Conservation (phyloP, 106 monocot species). For the Cymbidium sinense region DNA sequence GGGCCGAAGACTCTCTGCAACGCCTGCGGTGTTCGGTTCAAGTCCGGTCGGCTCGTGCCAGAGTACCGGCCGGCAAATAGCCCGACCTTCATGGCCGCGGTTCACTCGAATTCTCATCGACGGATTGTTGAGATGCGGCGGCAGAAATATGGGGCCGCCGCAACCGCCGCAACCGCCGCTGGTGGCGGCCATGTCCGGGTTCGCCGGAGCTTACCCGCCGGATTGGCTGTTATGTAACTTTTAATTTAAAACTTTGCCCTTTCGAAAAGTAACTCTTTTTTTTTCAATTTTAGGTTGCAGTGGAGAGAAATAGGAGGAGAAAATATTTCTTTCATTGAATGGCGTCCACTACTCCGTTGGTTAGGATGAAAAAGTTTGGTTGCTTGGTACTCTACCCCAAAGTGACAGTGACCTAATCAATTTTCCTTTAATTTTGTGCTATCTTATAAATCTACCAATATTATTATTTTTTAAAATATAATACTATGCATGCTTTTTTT, state of each 20-base stretch:
- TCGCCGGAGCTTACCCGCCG: neutral
- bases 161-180: neutral
- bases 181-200: neutral
- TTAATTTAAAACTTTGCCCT: neutral
- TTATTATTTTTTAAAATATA: neutral
- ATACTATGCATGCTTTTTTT: neutral
- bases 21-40: slow-evolving; percentile 45
- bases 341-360: neutral
- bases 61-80: slow-evolving; percentile 70
- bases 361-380: neutral
- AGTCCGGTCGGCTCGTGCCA: slow-evolving; percentile 44
- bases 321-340: slow-evolving; percentile 1
- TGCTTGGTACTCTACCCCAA: too few species aligned
- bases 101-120: slow-evolving; percentile 68
- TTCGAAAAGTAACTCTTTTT: neutral
- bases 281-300: neutral
- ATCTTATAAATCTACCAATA: neutral
- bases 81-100: slow-evolving; percentile 41
- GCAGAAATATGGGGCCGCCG: neutral
- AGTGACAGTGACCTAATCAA: too few species aligned
- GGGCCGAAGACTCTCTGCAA: slow-evolving; percentile 73
- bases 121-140: slow-evolving; percentile 59
- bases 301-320: neutral
- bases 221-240: neutral
- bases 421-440: too few species aligned